Evolutionary conservation across 192 early-diverging fungal species (phyloP), one percentile per base, ranked within the genome.

Genomic region (Coemansia sp.): DNA sequence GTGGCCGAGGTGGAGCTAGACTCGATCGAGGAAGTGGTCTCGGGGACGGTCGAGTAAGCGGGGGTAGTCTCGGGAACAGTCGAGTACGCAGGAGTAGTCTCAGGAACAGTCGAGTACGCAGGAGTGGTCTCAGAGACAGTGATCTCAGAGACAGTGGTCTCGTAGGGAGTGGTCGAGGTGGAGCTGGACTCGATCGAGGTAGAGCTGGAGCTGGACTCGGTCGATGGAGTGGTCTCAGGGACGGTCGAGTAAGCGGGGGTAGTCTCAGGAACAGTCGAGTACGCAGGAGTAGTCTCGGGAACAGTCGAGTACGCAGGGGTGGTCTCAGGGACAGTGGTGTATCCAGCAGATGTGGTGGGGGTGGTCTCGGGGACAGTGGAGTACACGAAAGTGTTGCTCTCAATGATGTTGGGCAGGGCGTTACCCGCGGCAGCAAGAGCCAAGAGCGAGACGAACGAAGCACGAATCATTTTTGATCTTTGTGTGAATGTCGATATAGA

Each of bases 361-460:
- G 28, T 36, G 7, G 11, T 39, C 16, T 58, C 23, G 7, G n/a
- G 21, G 8, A 34, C 18, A 9, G 56, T 58, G 34, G 56, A 58
- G 34, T 58, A 58, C 33, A 58, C 56, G 2, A 31, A n/a, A 21
- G 76, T 78, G 76, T 78, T 78, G 57, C 48, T 64, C 70, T 78
- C 76, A 23, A 58, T 66, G 7, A 50, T 48, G 66, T 78, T 42
- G 42, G 76, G 76, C 71, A 73, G 66, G 24, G 77, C 77, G 31
- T 48, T 65, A 45, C 58, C 71, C 18, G 68, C 71, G 21, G 77
- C 77, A n/a, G 68, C 70, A 63, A 79, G 71, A 28, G 77, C 77
- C 23, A 79, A 50, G 11, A 74, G 21, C 33, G 77, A 79, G 39
- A 79, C 67, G 67, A 74, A 61, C 43, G 77, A 74, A 34, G 77